Conservation (phyloP, 192 early-diverging fungal species). For the Physocladia obscura region DNA sequence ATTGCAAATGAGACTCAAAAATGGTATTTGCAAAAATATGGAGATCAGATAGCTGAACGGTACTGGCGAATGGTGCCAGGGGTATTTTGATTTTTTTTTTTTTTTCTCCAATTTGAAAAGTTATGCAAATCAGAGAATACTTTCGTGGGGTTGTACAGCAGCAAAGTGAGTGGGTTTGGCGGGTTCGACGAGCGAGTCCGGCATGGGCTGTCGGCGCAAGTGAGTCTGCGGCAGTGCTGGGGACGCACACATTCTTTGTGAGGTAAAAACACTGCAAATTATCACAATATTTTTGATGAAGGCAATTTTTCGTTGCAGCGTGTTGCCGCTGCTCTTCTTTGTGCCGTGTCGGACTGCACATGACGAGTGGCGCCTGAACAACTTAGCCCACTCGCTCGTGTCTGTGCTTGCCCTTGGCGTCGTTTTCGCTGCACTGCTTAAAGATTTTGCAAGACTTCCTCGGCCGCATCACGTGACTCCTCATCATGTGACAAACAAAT, state of each 20-base stretch:
- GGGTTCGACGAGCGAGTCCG: not conserved
- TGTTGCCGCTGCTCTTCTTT: constrained; percentile 74
- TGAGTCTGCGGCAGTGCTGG: constrained; percentile 46
- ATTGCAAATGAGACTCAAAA: not conserved
- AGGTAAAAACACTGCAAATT: too few species aligned
- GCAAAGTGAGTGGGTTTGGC: not conserved
- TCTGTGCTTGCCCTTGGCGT: constrained; percentile 15
- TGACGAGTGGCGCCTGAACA: not conserved
- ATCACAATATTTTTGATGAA: too few species aligned
- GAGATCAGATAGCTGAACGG: not conserved
- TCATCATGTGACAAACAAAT: too few species aligned
- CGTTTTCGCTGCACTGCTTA: not conserved
- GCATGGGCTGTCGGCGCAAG: not conserved
- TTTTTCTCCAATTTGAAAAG: too few species aligned
- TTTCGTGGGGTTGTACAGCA: not conserved
- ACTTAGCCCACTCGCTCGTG: not conserved
- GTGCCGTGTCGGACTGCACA: not conserved
- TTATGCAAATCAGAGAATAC: too few species aligned
- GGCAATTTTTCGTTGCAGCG: too few species aligned
- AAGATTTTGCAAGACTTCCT: constrained; percentile 85
- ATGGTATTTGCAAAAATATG: constrained; percentile 12
- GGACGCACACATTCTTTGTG: constrained; percentile 88
- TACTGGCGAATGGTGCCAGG: not conserved
- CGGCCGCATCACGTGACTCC: constrained; percentile 81
- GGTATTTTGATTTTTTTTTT: too few species aligned